Base-by-base conservation (phyloP, 2,329 filamentous ascomycete species). In the Trichoderma koningiopsis region DNA sequence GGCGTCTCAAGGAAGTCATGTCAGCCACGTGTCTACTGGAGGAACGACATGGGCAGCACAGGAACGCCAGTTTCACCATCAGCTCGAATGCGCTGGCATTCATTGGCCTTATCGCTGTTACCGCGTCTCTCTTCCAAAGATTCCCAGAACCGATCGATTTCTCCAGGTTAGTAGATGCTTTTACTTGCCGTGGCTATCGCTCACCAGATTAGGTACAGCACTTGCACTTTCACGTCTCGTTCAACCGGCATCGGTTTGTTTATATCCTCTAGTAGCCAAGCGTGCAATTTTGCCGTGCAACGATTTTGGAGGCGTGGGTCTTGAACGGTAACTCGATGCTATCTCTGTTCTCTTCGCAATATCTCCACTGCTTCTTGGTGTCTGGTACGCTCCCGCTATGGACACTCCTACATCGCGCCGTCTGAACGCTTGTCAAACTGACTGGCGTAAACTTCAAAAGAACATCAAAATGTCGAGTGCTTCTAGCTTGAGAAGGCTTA, bases 401-500 rank as follows among this genome's bases (percentile, higher is more conserved):
- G 33, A 33, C 37, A 47, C 14, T 65, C 49, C 29, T 33, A 56
- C 40, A 49, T 37, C 13, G n/a, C 62, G 24, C 53, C n/a, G 24
- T 47, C 53, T 22, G 33, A 47, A 33, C 14, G 24, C 52, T 37
- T 40, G 35, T 35, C 35, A n/a, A 37, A 19, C 4, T 27, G 37
- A 57, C 5, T 33, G 33, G 47, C 24, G 43, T 65, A 29, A 19
- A 24, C 62, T 65, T 27, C 31, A 57, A 27, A 24, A 4, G 37
- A 57, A n/a, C 37, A 47, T 47, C 40, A 43, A 22, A 40, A 52
- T 29, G 33, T 35, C 31, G 4, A 35, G n/a, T 6, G 31, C 7
- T 31, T n/a, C 52, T 65, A 65, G 27, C 52, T 47, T 13, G 24
- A 66, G 53, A 55, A 6, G n/a, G 63, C 40, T 29, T 58, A 66